These are phyloP conservation scores for Xylaria sp. DNA, from an alignment of 2,329 filamentous ascomycete genomes.

Conservation along the genomic window DNA sequence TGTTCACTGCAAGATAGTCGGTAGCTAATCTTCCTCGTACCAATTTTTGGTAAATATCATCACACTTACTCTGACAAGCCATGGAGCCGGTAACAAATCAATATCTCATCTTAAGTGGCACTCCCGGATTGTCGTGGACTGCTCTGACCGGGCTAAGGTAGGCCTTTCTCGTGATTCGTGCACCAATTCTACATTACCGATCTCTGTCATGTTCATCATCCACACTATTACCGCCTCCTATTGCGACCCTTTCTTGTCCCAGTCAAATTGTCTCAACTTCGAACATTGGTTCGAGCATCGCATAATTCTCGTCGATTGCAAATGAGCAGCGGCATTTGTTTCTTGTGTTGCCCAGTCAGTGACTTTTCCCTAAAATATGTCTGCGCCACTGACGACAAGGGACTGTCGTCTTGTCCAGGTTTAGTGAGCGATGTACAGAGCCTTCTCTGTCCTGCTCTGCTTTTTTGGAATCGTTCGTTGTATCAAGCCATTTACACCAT, in stretches of 20 bases:
- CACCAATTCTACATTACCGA: neutral
- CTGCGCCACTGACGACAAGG: slow-evolving; percentile 8
- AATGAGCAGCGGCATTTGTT: neutral
- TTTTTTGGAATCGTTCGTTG: neutral
- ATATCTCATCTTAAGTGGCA: slow-evolving; percentile 4
- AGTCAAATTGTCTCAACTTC: slow-evolving; percentile 8
- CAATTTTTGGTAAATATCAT: slow-evolving; percentile 10
- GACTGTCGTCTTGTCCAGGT: no score
- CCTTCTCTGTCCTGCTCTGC: slow-evolving; percentile 1
- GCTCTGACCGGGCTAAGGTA: neutral
- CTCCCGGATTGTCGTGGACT: neutral
- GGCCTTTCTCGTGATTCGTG: slow-evolving; percentile 8
- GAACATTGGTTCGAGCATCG: slow-evolving; percentile 13
- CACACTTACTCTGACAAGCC: slow-evolving; percentile 13
- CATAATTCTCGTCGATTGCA: neutral
- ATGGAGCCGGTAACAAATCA: slow-evolving; percentile 27
- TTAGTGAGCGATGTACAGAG: neutral
- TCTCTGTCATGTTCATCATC: no score
- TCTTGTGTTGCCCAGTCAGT: slow-evolving; percentile 1
- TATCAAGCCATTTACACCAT: slow-evolving; percentile 4
- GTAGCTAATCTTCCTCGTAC: slow-evolving; percentile 19
- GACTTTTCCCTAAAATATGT: slow-evolving; percentile 2
- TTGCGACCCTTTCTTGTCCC: neutral
- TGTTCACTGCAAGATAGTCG: slow-evolving; percentile 15
- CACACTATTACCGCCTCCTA: neutral